phyloP scores from a whole-genome alignment of 148 eudicot genomes.

The Salicornia ramosissima region DNA sequence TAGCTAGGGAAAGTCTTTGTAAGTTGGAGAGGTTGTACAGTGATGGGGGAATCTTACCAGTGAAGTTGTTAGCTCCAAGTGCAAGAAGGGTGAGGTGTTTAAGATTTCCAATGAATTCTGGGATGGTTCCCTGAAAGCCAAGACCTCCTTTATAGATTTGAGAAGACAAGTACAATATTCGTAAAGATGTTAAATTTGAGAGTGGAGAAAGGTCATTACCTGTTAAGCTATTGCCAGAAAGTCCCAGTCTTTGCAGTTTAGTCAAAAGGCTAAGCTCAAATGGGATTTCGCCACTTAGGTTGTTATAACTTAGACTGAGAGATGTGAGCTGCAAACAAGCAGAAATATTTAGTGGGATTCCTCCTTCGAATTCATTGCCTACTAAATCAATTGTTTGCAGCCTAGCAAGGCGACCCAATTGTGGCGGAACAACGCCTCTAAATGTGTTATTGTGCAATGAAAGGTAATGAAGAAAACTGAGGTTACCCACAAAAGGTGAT shows the following conservation, averaged over 20 bases:
- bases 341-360: too few species aligned
- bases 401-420: slow-evolving; percentile 16
- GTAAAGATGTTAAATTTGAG: slow-evolving; percentile 6
- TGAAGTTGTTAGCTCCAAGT: slow-evolving; percentile 10
- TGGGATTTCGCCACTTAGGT: slow-evolving; percentile 17
- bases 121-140: slow-evolving; percentile 10
- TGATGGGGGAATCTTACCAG: slow-evolving; percentile 12
- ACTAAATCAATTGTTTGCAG: neutral
- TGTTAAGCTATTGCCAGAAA: slow-evolving; percentile 4
- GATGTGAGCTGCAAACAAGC: too few species aligned
- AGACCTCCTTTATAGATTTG: neutral
- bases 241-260: slow-evolving; percentile 1
- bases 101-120: slow-evolving; percentile 12
- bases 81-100: slow-evolving; percentile 2
- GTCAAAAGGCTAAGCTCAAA: slow-evolving; percentile 13
- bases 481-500: slow-evolving; percentile 28
- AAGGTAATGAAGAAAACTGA: slow-evolving; percentile 19
- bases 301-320: too few species aligned
- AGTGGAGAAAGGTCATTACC: slow-evolving; percentile 1
- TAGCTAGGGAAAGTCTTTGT: neutral
- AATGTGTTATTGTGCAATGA: slow-evolving; percentile 7
- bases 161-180: neutral
- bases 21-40: slow-evolving; percentile 13
- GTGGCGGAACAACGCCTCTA: slow-evolving; percentile 9
- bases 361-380: neutral